Evolutionary conservation across 306 rosid species (phyloP).

Genomic region (Lathyrus tuberosus): DNA sequence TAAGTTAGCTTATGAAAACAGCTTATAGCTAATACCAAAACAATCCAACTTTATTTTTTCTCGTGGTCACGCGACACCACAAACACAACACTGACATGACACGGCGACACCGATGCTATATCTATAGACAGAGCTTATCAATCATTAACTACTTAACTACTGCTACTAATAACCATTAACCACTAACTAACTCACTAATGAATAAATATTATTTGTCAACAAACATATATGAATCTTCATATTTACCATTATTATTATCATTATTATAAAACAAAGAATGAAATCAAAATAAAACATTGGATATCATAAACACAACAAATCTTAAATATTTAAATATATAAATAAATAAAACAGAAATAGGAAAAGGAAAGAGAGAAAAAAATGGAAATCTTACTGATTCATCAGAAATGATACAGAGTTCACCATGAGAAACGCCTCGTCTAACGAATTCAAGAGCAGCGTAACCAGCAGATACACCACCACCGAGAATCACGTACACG

Average conservation of each 20-base stretch:
- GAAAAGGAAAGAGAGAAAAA: neutral
- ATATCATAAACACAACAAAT: neutral
- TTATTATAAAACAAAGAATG: neutral
- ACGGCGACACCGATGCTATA: too few species aligned
- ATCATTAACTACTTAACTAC: neutral
- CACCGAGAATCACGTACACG: slow-evolving; percentile 92
- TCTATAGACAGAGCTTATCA: neutral
- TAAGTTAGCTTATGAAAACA: too few species aligned
- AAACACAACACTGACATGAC: too few species aligned
- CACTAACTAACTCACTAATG: neutral
- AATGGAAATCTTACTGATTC: slow-evolving; percentile 61
- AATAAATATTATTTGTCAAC: neutral
- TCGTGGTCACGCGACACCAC: too few species aligned
- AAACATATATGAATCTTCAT: neutral
- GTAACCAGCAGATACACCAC: slow-evolving; percentile 99
- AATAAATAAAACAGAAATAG: too few species aligned
- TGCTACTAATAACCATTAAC: neutral
- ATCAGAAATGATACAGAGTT: slow-evolving; percentile 96
- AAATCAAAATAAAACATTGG: neutral
- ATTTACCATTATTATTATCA: neutral
- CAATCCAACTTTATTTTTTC: too few species aligned
- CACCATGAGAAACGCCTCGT: slow-evolving; percentile 79
- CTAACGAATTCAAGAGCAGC: slow-evolving; percentile 91
- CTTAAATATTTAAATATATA: neutral
- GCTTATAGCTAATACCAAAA: too few species aligned